Conservation (phyloP, 768 basidiomycete genomes). For the Boletus sp. region DNA sequence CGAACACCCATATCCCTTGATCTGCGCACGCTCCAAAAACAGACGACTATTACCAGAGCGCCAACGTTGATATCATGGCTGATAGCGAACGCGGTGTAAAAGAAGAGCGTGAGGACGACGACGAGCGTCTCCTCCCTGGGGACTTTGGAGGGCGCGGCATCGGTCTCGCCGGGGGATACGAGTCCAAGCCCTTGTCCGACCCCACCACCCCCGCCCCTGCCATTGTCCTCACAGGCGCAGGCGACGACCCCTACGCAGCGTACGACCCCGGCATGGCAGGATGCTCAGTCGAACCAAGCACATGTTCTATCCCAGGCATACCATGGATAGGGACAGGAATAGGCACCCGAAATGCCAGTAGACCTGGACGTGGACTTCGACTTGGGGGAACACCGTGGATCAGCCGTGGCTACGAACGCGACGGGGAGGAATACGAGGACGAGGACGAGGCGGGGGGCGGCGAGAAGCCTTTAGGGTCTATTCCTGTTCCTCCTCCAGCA, state of each 20-base stretch:
- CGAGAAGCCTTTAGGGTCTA: too few species aligned
- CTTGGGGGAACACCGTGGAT: too few species aligned
- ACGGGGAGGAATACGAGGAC: slow-evolving; percentile 13
- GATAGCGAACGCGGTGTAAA: not conserved
- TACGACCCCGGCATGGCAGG: slow-evolving; percentile 27
- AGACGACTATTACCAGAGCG: slow-evolving; percentile 3
- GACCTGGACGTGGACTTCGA: too few species aligned
- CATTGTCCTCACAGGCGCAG: not conserved
- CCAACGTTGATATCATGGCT: not conserved
- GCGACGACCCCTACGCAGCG: slow-evolving; percentile 13
- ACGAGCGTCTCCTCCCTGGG: not conserved
- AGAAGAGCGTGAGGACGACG: not conserved
- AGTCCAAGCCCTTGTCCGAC: too few species aligned
- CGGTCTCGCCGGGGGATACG: slow-evolving; percentile 1
- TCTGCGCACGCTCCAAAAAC: not conserved
- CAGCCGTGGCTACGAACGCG: slow-evolving; percentile 22
- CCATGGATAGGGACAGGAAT: not conserved
- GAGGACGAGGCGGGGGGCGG: not conserved
- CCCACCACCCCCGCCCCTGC: too few species aligned
- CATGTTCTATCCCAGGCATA: slow-evolving; percentile 14
- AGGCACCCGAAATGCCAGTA: too few species aligned
- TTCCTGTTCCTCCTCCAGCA: too few species aligned
- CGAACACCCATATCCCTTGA: too few species aligned
- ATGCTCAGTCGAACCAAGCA: not conserved
- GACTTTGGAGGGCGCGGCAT: slow-evolving; percentile 1